A percentile compares a stretch with the other conserved stretches of the same genome.
phyloP scores from a whole-genome alignment of 345 rosid genomes.

The Citropsis articulata region DNA sequence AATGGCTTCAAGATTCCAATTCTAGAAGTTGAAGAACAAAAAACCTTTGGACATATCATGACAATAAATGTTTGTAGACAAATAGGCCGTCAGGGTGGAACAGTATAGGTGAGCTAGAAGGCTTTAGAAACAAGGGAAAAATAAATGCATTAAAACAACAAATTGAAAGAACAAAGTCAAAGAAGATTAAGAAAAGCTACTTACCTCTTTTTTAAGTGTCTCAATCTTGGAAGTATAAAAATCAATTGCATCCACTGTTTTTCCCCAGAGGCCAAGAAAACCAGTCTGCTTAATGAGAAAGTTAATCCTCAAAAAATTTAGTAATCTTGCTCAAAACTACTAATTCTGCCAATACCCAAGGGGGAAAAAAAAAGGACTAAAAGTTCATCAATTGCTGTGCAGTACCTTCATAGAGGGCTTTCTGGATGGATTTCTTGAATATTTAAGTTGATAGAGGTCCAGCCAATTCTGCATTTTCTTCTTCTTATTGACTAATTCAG shows the following conservation, averaged over 20 bases:
- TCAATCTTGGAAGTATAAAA: constrained; percentile 57
- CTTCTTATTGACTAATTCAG: constrained; percentile 59
- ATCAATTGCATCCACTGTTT: constrained; percentile 73
- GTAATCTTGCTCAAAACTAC: neutral
- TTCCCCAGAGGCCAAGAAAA: constrained; percentile 71
- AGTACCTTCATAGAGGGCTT: constrained; percentile 60
- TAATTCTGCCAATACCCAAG: too few species aligned
- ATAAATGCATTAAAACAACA: neutral
- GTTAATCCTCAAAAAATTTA: constrained; percentile 6
- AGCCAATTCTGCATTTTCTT: constrained; percentile 78
- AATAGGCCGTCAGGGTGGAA: neutral
- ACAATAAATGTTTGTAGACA: neutral
- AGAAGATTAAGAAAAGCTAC: constrained; percentile 6
- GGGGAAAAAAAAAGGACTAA: neutral
- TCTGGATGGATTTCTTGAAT: constrained; percentile 53
- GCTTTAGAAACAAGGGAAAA: neutral
- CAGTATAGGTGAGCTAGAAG: neutral
- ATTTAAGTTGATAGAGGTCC: constrained; percentile 72
- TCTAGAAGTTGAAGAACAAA: neutral
- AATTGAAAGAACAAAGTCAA: neutral
- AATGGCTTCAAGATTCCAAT: neutral
- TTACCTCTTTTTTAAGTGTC: constrained; percentile 54
- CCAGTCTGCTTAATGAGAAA: constrained; percentile 51
- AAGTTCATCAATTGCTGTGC: neutral
- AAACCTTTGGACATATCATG: neutral